Evolutionary conservation across 768 basidiomycete species (phyloP), one percentile per base, ranked within the genome.

Genomic region (Lentinula sp.): DNA sequence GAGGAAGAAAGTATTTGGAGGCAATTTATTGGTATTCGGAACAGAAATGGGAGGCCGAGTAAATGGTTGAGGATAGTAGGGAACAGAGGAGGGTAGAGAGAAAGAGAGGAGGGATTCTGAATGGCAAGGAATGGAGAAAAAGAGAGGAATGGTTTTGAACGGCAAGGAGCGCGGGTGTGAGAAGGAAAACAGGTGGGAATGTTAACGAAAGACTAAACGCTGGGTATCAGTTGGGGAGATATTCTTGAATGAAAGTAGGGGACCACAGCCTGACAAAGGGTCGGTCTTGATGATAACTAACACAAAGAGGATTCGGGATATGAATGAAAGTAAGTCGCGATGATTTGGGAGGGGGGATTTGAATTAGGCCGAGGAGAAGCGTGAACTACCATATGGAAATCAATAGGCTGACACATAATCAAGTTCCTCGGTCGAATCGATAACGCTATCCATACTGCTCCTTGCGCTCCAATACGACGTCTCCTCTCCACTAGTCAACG

Each of bases 401-500:
- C 13, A 54, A 20, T 5, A 13, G 4, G 7, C 18, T 9, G 39
- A 39, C 18, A 39, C 6, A 54, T 23, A 13, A 49, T 28, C 28
- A 28, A 3, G 28, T 33, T 53, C 33, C 20, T 45, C 41, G 9
- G 10, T n/a, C 23, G 55, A 45, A 43, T 28, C 41, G 32, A 28
- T 35, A 13, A 28, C n/a, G 18, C 55, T 56, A 18, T 28, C 41
- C 8, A 56, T 23, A 13, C 55, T 43, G 32, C 55, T 56, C 13
- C 55, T 41, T 41, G 55, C 55, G 28, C 55, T 56, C 55, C 55
- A 56, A 43, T 56, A 56, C 15, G 53, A 18, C 18, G 39, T 56
- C 2, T 45, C 55, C 33, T 54, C 53, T 10, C 18, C 53, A n/a
- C 53, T 54, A 15, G 23, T 33, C 37, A 56, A 42, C 39, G 55